Evolutionary conservation across 345 rosid genomes (phyloP), one percentile per base, ranked within the genome.

Genomic region (Camelina laxa): DNA sequence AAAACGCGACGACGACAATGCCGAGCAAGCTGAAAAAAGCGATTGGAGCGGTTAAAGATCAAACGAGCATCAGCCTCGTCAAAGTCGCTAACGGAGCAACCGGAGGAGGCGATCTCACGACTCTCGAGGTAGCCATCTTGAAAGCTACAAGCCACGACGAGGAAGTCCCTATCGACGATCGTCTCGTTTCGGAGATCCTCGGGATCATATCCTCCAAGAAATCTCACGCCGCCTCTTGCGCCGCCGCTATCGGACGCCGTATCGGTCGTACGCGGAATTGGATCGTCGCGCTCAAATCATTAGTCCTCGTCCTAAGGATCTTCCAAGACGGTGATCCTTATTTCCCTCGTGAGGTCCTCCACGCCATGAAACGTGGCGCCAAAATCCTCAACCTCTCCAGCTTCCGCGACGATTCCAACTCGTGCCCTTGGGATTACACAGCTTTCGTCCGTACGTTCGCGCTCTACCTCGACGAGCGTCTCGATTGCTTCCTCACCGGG

Each of bases 11-110:
- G 31, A 44, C 50, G 53, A 69, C 47, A 78, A 91, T 91, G 97
- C 91, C 97, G 33, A 90, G 96, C 91, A 94, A 87, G 84, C 74
- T 95, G 0, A 84, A 85, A 79, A 95, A 87, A 60, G 99, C 96
- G 12, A 80, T 95, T 9, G 97, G 90, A 36, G 93, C 90, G 41
- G 93, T 95, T 39, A 95, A 95, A 65, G 99, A 92, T 60, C 88
- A 90, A 3, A 95, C 99, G 4, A 92, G 97, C 88, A 92, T 92
- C 2, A 84, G 94, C 82, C 78, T 95, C 16, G 97, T 89, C 47
- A 95, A 95, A 80, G 97, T 89, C 65, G 79, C 88, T 0, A 86
- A 60, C 71, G 81, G 77, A 79, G 83, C 82, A 1, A 75, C 89
- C 45, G 49, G 74, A 53, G 50, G 74, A 57, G 73, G 78, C 54